Evolutionary conservation across 805 yeast species (phyloP).

Genomic region (Starmera pachycereana): DNA sequence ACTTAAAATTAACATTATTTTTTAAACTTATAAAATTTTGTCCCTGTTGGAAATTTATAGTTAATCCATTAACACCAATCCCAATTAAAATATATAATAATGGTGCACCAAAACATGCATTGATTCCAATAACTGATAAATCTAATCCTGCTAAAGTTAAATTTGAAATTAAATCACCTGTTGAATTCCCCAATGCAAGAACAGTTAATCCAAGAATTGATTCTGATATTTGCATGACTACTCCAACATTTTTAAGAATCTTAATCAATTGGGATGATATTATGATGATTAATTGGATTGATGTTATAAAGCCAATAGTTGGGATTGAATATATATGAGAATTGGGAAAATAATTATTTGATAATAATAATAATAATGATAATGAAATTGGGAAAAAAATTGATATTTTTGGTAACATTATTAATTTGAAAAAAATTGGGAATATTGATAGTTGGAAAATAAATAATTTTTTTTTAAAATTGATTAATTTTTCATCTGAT

Average conservation of each 20-base stretch:
- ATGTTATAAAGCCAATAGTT: conserved; percentile 50
- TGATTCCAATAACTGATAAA: conserved; percentile 81
- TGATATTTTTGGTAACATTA: conserved; percentile 3
- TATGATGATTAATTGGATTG: conserved; percentile 59
- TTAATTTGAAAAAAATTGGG: conserved; percentile 7
- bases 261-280: conserved; percentile 65
- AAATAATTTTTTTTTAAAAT: conserved; percentile 13
- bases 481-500: not conserved
- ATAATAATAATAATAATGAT: not conserved
- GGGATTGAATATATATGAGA: conserved; percentile 17
- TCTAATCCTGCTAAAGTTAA: conserved; percentile 73
- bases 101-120: conserved; percentile 95
- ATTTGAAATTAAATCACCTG: conserved; percentile 84
- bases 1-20: conserved; percentile 13
- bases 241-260: conserved; percentile 50
- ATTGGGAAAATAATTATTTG: not conserved
- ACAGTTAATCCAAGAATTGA: conserved; percentile 80
- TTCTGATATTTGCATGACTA: conserved; percentile 53
- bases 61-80: conserved; percentile 63
- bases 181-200: conserved; percentile 86
- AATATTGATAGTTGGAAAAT: conserved; percentile 18
- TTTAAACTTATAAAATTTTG: conserved; percentile 5
- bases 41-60: conserved; percentile 22
- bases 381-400: not conserved
- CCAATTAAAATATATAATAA: conserved; percentile 69